These are phyloP conservation scores for Fraxinus floribunda DNA, from an alignment of 305 asterid genomes.

Conservation along the genomic window DNA sequence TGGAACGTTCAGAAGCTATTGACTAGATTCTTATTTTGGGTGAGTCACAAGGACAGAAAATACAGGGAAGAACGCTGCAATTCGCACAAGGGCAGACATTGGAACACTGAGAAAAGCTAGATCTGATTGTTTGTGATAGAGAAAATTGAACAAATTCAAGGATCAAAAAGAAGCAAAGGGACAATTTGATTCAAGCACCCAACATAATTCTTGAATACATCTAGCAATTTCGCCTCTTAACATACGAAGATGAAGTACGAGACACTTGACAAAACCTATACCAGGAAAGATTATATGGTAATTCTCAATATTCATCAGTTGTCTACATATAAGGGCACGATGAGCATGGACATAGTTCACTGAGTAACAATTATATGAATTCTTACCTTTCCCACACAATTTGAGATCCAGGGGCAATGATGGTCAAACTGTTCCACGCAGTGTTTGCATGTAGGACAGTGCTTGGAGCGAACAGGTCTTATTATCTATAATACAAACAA, in stretches of 20 bases:
- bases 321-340: conserved; percentile 18
- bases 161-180: not conserved
- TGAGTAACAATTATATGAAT: conserved; percentile 6
- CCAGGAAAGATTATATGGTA: not conserved
- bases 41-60: not conserved
- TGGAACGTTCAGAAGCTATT: not conserved
- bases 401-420: conserved; percentile 99
- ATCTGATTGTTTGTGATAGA: not conserved
- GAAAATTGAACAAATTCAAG: not conserved
- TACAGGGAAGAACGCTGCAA: not conserved
- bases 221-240: conserved; percentile 2
- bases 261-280: conserved; percentile 2
- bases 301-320: not conserved
- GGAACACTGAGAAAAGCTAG: not conserved
- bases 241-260: conserved; percentile 6
- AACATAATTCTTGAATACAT: not conserved
- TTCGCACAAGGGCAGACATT: not conserved
- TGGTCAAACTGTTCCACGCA: conserved; percentile 98
- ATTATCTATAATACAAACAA: conserved; percentile 54
- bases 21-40: not conserved
- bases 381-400: conserved; percentile 92
- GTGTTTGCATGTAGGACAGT: conserved; percentile 80
- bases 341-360: conserved; percentile 8
- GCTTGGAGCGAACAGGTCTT: conserved; percentile 96
- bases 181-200: not conserved